These are phyloP conservation scores for Tuber microsphaerosporum DNA, from an alignment of 495 filamentous ascomycete genomes.

Conservation along the genomic window DNA sequence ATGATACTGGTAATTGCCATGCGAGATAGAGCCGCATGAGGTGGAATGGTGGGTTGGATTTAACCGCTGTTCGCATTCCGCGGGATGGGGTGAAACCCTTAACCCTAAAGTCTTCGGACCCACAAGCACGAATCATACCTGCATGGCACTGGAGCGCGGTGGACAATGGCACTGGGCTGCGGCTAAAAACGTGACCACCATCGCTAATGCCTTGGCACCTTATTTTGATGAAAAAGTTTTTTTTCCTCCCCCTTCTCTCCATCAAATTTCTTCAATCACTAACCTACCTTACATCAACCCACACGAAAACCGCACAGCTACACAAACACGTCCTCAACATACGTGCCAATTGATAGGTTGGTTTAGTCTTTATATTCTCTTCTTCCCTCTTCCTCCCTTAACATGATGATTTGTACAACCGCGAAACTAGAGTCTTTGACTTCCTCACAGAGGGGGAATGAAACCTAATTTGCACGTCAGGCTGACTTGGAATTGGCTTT, in stretches of 20 bases:
- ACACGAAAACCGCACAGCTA: background rate
- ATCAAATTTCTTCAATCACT: constrained; percentile 13
- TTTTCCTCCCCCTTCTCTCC: constrained; percentile 12
- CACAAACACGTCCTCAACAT: background rate
- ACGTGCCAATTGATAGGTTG: background rate
- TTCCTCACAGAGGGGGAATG: constrained; percentile 61
- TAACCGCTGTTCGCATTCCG: background rate
- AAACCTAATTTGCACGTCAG: constrained; percentile 99
- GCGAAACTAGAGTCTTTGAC: constrained; percentile 99
- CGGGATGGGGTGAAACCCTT: background rate
- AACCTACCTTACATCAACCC: constrained; percentile 6
- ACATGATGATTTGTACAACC: constrained; percentile 75
- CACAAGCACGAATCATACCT: background rate
- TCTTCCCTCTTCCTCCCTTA: constrained; percentile 26
- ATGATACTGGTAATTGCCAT: no score
- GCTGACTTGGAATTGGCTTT: constrained; percentile 60
- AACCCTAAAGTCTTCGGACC: background rate
- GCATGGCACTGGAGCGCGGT: no score
- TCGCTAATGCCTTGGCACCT: background rate
- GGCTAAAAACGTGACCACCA: constrained; percentile 1
- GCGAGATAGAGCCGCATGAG: background rate
- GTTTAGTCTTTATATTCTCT: constrained; percentile 18
- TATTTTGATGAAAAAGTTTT: constrained; percentile 18
- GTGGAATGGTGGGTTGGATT: background rate
- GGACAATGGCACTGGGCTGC: background rate